Evolutionary conservation across 805 yeast genomes (phyloP), one percentile per base, ranked within the genome.

Genomic region (Myxozyma vanderwaltii): DNA sequence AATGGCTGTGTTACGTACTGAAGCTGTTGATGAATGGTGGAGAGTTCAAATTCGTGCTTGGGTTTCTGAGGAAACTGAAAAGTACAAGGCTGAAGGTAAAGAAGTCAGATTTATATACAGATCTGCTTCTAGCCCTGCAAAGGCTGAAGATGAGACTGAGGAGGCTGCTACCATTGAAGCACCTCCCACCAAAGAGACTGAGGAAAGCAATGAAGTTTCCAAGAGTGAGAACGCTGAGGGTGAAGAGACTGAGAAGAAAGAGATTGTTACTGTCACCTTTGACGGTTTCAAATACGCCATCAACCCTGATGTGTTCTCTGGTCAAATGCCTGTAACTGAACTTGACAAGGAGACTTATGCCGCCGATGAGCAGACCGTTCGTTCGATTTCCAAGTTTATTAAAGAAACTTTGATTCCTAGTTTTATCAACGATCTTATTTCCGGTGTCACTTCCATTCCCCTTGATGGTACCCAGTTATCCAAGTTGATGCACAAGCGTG

Each of bases 21-120:
- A 92, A 75, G 94, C 96, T 17, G 83, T 92, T 49, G 92, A 86
- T 66, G 89, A 85, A 67, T 92, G 96, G 97, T 89, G 94, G 86
- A 82, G 82, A 69, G 74, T 83, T 59, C 83, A 86, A 70, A 80
- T 87, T 2, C 81, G 87, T 15, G 77, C 76, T 21, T 77, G 77
- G 48, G 71, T 84, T 63, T 79, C 79, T 59, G 74, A 70, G 1
- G 83, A 82, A 67, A 76, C 84, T 44, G 84, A 82, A 57, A 76
- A 74, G 54, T 76, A 73, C 13, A 70, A 67, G 39, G 75, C 74
- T n/a, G 77, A 75, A 58, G 75, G 76, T 19, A 76, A 57, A 77
- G 79, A 65, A 31, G 47, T 54, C 13, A 39, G 52, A 38, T 19
- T 63, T 17, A 46, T 54, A 12, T 58, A 60, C 58, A 54, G 39